Percentiles rank a stretch among this genome's conserved stretches.
phyloP scores from a whole-genome alignment of 805 yeast genomes.

The Kluyveromyces lactis region DNA sequence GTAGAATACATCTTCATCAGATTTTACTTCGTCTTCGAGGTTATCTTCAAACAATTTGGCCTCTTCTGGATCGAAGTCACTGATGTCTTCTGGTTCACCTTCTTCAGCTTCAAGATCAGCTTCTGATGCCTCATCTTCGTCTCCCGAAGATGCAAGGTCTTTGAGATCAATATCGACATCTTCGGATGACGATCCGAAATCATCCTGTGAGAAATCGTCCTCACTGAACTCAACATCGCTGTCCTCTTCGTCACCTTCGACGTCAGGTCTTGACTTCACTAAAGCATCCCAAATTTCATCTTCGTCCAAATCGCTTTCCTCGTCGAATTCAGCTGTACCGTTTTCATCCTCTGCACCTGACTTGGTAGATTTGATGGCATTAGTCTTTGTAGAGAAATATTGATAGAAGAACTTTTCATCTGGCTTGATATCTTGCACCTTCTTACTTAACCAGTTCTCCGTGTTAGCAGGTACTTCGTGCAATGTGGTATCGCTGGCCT shows the following conservation, averaged over 20 bases:
- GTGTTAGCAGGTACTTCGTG: slow-evolving; percentile 69
- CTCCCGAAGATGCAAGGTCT: slow-evolving; percentile 5
- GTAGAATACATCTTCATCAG: slow-evolving; percentile 21
- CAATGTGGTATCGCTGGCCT: slow-evolving; percentile 41
- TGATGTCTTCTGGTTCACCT: slow-evolving; percentile 14
- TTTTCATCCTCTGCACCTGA: slow-evolving; percentile 29
- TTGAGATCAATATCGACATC: no score
- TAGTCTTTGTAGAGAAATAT: slow-evolving; percentile 61
- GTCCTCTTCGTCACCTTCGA: slow-evolving; percentile 44
- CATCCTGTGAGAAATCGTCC: slow-evolving; percentile 49
- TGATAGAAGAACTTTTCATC: slow-evolving; percentile 85
- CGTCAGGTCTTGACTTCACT: slow-evolving; percentile 65
- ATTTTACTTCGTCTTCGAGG: slow-evolving; percentile 17
- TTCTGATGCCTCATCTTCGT: slow-evolving; percentile 2
- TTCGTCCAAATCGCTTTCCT: slow-evolving; percentile 45
- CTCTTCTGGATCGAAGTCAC: slow-evolving; percentile 27
- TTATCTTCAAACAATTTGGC: slow-evolving; percentile 28
- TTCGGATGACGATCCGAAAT: neutral
- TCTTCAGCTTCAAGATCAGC: slow-evolving; percentile 25
- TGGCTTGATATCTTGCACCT: slow-evolving; percentile 60
- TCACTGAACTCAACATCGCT: slow-evolving; percentile 39
- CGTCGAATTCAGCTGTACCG: slow-evolving; percentile 25
- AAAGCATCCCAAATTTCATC: slow-evolving; percentile 78
- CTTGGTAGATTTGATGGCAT: slow-evolving; percentile 26
- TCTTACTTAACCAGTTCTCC: slow-evolving; percentile 70